These are phyloP conservation scores for Ophiognomonia clavigignenti-juglandacearum DNA, from an alignment of 2,329 filamentous ascomycete species.

Conservation along the genomic window DNA sequence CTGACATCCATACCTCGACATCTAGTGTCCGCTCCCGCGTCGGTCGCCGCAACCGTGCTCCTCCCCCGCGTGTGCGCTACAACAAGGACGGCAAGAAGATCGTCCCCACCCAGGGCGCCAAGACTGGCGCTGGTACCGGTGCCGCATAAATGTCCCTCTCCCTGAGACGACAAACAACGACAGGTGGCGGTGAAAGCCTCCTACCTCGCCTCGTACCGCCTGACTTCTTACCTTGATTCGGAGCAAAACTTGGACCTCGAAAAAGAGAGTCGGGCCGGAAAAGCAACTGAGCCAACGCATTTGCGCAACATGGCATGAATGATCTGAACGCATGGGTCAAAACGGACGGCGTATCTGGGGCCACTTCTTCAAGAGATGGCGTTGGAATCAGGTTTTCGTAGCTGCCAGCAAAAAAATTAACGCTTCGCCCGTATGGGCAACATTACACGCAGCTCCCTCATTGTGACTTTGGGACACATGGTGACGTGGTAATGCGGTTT, in stretches of 20 bases:
- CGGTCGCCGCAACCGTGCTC: constrained; percentile 97
- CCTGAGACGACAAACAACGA: not conserved
- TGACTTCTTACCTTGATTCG: constrained; percentile 1
- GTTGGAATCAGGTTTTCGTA: constrained; percentile 14
- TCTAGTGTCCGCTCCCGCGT: constrained; percentile 90
- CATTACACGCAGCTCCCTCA: not conserved
- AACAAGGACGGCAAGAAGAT: constrained; percentile 99
- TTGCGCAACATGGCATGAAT: constrained; percentile 11
- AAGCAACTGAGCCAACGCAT: constrained; percentile 4
- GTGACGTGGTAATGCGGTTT: too few relatives aligned
- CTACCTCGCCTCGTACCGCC: not conserved
- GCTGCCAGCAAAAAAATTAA: constrained; percentile 14
- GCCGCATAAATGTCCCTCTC: not conserved
- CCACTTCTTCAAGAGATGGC: constrained; percentile 11
- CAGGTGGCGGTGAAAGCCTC: constrained; percentile 3
- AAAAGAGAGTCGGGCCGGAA: constrained; percentile 8
- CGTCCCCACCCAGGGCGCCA: constrained; percentile 74
- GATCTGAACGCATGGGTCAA: constrained; percentile 11
- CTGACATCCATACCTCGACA: constrained; percentile 37
- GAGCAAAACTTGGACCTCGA: constrained; percentile 3
- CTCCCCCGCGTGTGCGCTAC: constrained; percentile 95
- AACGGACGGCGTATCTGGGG: constrained; percentile 13
- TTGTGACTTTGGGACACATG: not conserved
- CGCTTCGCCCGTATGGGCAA: constrained; percentile 12
- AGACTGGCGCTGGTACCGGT: constrained; percentile 29